A percentile compares a stretch with the other conserved stretches of the same genome.
These are phyloP conservation scores for Phytophthora ohioensis DNA, from an alignment of 352 stramenopile genomes.

Conservation along the genomic window DNA sequence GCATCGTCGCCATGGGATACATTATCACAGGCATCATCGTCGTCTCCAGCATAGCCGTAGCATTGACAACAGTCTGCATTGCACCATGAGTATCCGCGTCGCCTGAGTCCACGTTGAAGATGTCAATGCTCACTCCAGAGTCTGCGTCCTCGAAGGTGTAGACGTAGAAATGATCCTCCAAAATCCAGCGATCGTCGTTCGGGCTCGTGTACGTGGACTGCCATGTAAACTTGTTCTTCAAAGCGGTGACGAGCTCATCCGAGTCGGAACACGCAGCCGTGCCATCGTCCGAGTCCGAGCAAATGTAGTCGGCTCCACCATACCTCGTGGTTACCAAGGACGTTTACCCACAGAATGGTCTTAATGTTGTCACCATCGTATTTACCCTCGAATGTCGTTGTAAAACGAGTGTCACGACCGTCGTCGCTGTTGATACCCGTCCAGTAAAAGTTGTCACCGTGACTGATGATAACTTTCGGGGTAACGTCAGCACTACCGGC, in stretches of 20 bases:
- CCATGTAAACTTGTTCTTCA: conserved; percentile 54
- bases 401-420: conserved; percentile 54
- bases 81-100: conserved; percentile 56
- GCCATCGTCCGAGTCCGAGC: conserved; percentile 36
- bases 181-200: conserved; percentile 58
- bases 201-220: conserved; percentile 56
- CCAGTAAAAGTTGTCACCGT: conserved; percentile 77
- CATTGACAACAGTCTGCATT: conserved; percentile 63
- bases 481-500: conserved; percentile 44
- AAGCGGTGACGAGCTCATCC: conserved; percentile 31
- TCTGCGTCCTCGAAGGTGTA: conserved; percentile 47
- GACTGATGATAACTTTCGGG: conserved; percentile 64
- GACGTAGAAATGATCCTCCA: conserved; percentile 63
- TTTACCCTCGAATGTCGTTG: conserved; percentile 56
- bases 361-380: conserved; percentile 52
- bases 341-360: conserved; percentile 66
- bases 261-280: conserved; percentile 38
- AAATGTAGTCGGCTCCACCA: conserved; percentile 63
- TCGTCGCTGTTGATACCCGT: conserved; percentile 55
- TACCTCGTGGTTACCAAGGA: conserved; percentile 74
- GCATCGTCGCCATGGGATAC: conserved; percentile 46
- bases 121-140: conserved; percentile 55
- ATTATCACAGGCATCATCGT: conserved; percentile 48
- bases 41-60: conserved; percentile 54
- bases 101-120: conserved; percentile 68